Conservation (phyloP, 2,329 filamentous ascomycete species). For the Sporothrix globosa region DNA sequence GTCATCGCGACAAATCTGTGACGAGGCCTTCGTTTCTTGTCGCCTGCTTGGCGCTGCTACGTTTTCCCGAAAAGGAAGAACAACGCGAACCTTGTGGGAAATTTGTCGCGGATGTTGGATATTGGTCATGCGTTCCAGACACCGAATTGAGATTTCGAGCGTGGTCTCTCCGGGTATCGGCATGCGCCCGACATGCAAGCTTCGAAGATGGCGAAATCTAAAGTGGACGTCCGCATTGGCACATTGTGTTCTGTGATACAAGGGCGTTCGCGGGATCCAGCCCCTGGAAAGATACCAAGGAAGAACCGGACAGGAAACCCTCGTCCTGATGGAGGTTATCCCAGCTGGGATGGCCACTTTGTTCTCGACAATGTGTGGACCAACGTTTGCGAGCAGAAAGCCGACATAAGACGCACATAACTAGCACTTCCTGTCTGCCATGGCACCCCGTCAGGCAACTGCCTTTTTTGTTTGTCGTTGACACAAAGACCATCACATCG, state of each 20-base stretch:
- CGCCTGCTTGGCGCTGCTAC: constrained; percentile 1
- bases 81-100: background rate
- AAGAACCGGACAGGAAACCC: background rate
- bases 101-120: too few relatives aligned
- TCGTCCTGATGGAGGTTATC: background rate
- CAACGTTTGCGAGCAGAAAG: background rate
- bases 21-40: background rate
- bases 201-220: too few relatives aligned
- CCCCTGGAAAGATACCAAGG: background rate
- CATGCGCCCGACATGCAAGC: too few relatives aligned
- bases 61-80: background rate
- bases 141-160: too few relatives aligned
- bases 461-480: too few relatives aligned
- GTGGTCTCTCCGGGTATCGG: too few relatives aligned
- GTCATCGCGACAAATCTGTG: constrained; percentile 10
- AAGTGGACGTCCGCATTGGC: too few relatives aligned
- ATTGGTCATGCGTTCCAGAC: too few relatives aligned
- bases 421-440: background rate
- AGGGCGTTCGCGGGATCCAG: background rate
- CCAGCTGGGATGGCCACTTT: background rate
- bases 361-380: background rate
- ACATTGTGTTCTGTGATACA: background rate
- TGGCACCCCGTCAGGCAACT: background rate
- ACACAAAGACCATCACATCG: background rate
- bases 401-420: background rate